Evolutionary conservation across 768 basidiomycete genomes (phyloP).

Genomic region (Boletus insuetus): DNA sequence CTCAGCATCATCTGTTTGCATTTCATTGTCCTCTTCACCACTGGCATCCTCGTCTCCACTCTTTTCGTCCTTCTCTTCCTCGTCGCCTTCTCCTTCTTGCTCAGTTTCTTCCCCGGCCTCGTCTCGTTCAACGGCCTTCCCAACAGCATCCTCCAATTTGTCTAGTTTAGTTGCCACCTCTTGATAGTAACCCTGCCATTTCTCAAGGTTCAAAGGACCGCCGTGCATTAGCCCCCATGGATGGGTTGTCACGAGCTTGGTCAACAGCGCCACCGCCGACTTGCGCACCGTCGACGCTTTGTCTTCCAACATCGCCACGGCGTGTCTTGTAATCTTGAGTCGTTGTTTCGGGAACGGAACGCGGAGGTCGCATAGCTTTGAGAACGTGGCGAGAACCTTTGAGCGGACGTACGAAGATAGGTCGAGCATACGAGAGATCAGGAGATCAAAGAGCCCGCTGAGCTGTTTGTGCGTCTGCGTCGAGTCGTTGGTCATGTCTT

Average conservation of each 20-base stretch:
- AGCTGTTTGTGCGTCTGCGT: slow-evolving; percentile 64
- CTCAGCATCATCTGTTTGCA: slow-evolving; percentile 25
- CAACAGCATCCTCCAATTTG: slow-evolving; percentile 65
- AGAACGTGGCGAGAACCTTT: slow-evolving; percentile 78
- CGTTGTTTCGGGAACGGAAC: slow-evolving; percentile 87
- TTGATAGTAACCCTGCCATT: slow-evolving; percentile 75
- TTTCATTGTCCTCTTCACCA: slow-evolving; percentile 33
- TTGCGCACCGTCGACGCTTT: slow-evolving; percentile 89
- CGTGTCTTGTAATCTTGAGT: slow-evolving; percentile 68
- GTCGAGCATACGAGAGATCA: slow-evolving; percentile 87
- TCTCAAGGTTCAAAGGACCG: slow-evolving; percentile 65
- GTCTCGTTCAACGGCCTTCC: slow-evolving; percentile 53
- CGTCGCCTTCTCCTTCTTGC: slow-evolving; percentile 32
- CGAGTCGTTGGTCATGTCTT: slow-evolving; percentile 46
- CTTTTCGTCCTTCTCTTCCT: slow-evolving; percentile 32
- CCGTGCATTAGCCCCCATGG: slow-evolving; percentile 86
- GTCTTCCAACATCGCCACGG: slow-evolving; percentile 81
- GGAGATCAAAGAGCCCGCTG: slow-evolving; percentile 73
- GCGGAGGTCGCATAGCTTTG: slow-evolving; percentile 71
- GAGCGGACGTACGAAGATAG: slow-evolving; percentile 86
- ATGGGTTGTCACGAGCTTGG: slow-evolving; percentile 78
- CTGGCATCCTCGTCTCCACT: slow-evolving; percentile 35
- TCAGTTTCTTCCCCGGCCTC: slow-evolving; percentile 38
- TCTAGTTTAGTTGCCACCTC: slow-evolving; percentile 61
- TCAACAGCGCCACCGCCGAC: slow-evolving; percentile 71